phyloP scores from a whole-genome alignment of 1,284 basidiomycete species.

The Apiotrichum porosum region DNA sequence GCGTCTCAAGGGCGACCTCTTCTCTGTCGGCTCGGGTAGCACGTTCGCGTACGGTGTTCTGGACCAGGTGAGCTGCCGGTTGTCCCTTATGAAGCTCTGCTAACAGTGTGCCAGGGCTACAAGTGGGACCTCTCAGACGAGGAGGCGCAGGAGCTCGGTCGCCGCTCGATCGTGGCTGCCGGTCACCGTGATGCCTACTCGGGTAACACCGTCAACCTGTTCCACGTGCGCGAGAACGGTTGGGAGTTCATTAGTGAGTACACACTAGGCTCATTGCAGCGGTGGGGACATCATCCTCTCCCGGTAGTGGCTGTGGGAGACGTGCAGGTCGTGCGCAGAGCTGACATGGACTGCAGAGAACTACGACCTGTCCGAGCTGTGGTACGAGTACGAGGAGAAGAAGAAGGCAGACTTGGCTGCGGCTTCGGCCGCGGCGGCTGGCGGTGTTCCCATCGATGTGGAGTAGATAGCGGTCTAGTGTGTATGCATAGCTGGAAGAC shows the following conservation, averaged over 20 bases:
- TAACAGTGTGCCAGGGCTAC: constrained; percentile 62
- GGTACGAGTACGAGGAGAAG: constrained; percentile 50
- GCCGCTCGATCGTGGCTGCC: constrained; percentile 93
- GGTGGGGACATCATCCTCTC: too few species aligned
- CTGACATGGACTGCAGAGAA: constrained; percentile 31
- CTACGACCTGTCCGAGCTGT: constrained; percentile 49
- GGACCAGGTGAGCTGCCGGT: constrained; percentile 64
- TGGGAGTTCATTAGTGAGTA: constrained; percentile 84
- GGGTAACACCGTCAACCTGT: constrained; percentile 93
- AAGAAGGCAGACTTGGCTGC: constrained; percentile 38
- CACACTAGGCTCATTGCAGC: background rate
- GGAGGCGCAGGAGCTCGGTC: constrained; percentile 90
- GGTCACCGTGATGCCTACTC: constrained; percentile 98
- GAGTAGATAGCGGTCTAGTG: constrained; percentile 22
- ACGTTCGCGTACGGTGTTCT: constrained; percentile 98
- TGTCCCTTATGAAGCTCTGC: background rate
- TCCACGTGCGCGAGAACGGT: constrained; percentile 89
- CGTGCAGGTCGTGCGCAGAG: background rate
- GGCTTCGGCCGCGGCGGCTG: constrained; percentile 15
- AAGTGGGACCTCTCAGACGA: constrained; percentile 88
- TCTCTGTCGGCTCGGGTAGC: constrained; percentile 96
- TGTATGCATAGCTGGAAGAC: constrained; percentile 23
- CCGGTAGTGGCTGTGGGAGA: too few species aligned
- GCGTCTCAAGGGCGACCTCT: constrained; percentile 90
- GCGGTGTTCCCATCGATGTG: constrained; percentile 36